Percentiles rank a stretch among this genome's conserved stretches.
Conservation (phyloP, 805 yeast genomes). For the Pichia sporocuriosa region DNA sequence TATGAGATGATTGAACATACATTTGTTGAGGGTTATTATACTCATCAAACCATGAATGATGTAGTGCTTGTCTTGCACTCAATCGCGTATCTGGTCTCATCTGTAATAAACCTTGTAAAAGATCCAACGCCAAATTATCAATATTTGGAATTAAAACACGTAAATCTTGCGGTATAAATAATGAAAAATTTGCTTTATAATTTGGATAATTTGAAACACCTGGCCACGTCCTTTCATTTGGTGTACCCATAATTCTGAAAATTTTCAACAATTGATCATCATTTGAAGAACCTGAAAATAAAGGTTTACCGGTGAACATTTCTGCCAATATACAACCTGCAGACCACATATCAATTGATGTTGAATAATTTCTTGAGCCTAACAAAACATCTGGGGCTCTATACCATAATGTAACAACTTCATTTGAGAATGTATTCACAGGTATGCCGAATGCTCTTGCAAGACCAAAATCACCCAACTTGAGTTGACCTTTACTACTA, state of each 20-base stretch:
- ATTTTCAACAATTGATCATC: constrained; percentile 92
- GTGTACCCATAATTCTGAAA: constrained; percentile 93
- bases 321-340: constrained; percentile 98
- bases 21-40: constrained; percentile 32
- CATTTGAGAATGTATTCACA: constrained; percentile 93
- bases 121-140: constrained; percentile 62
- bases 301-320: constrained; percentile 96
- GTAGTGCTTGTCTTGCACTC: constrained; percentile 54
- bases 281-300: constrained; percentile 93
- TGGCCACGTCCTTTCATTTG: constrained; percentile 95
- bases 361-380: constrained; percentile 92
- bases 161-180: constrained; percentile 85
- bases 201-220: constrained; percentile 89
- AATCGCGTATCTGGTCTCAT: constrained; percentile 58
- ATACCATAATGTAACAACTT: constrained; percentile 96
- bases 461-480: constrained; percentile 93
- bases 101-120: constrained; percentile 52
- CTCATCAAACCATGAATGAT: constrained; percentile 80
- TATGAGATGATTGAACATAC: constrained; percentile 7
- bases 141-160: constrained; percentile 59
- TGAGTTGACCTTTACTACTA: constrained; percentile 82
- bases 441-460: constrained; percentile 98
- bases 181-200: constrained; percentile 75
- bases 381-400: constrained; percentile 94
- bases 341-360: constrained; percentile 97